These are phyloP conservation scores for Pelargonium myrrhifolium DNA, from an alignment of 441 rosid species.

Conservation along the genomic window DNA sequence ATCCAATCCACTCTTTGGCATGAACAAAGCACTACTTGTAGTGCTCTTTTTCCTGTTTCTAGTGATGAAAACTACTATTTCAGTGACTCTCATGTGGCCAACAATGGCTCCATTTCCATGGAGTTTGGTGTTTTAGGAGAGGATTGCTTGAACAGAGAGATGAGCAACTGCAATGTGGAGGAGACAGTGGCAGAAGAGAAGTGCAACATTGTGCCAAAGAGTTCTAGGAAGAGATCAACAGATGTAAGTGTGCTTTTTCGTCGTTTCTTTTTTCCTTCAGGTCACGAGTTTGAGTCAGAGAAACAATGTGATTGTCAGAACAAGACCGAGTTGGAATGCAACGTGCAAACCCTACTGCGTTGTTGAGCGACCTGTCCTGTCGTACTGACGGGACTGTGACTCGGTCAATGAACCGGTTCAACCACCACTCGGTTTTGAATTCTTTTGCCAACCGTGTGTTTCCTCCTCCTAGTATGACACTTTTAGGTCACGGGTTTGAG, in stretches of 20 bases:
- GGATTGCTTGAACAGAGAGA: constrained; percentile 26
- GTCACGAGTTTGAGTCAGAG: no score
- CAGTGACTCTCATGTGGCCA: constrained; percentile 26
- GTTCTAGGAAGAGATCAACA: constrained; percentile 45
- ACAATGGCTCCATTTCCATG: constrained; percentile 24
- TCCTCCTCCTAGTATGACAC: no score
- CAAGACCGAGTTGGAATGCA: no score
- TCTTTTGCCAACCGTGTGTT: no score
- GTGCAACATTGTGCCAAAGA: constrained; percentile 24
- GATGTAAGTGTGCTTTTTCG: constrained; percentile 37
- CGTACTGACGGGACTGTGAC: no score
- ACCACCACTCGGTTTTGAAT: no score
- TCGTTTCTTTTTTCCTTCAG: no score
- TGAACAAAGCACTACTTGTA: constrained; percentile 18
- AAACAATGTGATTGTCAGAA: no score
- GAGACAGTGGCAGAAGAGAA: constrained; percentile 25
- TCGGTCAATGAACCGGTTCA: no score
- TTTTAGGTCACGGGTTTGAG: no score
- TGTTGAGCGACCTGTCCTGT: no score
- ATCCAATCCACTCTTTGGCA: constrained; percentile 29
- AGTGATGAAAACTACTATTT: constrained; percentile 27
- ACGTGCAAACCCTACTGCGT: no score
- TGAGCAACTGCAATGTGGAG: constrained; percentile 23
- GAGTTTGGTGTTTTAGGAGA: constrained; percentile 30
- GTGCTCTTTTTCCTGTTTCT: constrained; percentile 17